Evolutionary conservation across 371 early-diverging fungal species (phyloP), one percentile per base, ranked within the genome.

Genomic region (Haplosporangium sp.): DNA sequence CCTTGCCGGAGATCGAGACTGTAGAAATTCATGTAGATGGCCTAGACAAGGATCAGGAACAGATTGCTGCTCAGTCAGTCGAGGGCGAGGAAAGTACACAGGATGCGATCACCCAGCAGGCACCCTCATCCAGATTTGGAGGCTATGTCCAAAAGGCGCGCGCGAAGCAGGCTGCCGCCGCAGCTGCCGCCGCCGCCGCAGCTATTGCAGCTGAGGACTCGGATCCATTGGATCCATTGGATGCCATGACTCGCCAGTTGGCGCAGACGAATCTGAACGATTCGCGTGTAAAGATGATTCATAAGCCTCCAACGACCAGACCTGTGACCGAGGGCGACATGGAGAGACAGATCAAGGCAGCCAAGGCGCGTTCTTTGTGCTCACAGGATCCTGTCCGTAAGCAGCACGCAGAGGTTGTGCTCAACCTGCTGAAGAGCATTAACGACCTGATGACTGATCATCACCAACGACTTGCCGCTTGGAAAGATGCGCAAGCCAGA

Each of bases 241-340:
- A 77, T 5, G 72, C 79, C 10, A 77, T 77, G 79, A 71, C 72
- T 21, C 71, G 61, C 16, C 79, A 71, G 16, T 40, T 77, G 68
- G 79, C 59, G 12, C 61, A 63, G 36, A 71, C 72, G 2, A 63
- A 45, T n/a, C 46, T 77, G 59, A 65, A 64, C n/a, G 60, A 36
- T 0, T 40, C 50, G 6, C 23, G 47, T 7, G 48, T 46, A 38
- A 66, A 75, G 51, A 13, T 48, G 16, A 20, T 50, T 9, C n/a
- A 36, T 61, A 60, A 56, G 43, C 61, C 69, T 10, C 38, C 71
- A 21, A 63, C 60, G 1, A 67, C 70, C 42, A 69, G 59, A 46
- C 72, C 71, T 46, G 64, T 67, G 40, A 52, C 67, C 11, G 79
- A 67, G 18, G 72, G 71, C 4, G 72, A 71, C 14, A 60, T 67